A percentile compares a stretch with the other conserved stretches of the same genome.
phyloP scores from a whole-genome alignment of 495 filamentous ascomycete species.

The Talaromyces ruber region DNA sequence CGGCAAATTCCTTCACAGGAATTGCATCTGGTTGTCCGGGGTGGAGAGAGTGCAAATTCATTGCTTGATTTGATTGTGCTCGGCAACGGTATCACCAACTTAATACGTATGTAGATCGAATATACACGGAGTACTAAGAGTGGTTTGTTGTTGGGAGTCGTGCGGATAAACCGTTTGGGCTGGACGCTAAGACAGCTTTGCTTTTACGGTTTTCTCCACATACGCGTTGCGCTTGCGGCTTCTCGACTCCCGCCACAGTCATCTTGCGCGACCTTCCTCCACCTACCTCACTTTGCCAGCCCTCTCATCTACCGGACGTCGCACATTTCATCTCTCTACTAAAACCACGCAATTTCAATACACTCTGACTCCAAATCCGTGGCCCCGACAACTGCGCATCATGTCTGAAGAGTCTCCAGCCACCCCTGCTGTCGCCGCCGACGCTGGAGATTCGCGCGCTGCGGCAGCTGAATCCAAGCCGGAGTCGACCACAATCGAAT shows the following conservation, averaged over 20 bases:
- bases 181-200: neutral
- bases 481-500: constrained; percentile 13
- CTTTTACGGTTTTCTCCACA: constrained; percentile 29
- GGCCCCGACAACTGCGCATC: constrained; percentile 14
- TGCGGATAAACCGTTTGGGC: neutral
- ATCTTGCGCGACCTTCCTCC: neutral
- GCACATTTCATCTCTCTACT: neutral
- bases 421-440: constrained; percentile 21
- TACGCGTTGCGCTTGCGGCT: constrained; percentile 4
- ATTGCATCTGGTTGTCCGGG: neutral
- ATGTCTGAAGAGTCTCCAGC: constrained; percentile 38
- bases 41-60: too few species aligned
- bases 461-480: constrained; percentile 20
- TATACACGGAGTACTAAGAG: too few species aligned
- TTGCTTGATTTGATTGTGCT: neutral
- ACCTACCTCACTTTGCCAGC: neutral
- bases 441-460: constrained; percentile 24
- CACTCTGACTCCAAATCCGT: neutral
- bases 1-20: neutral
- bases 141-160: neutral
- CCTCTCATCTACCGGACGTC: neutral
- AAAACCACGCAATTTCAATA: neutral
- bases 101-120: too few species aligned
- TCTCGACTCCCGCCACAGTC: neutral
- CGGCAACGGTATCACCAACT: neutral